These are phyloP conservation scores for Colletotrichum acutatum DNA, from an alignment of 2,329 filamentous ascomycete genomes.

Conservation along the genomic window DNA sequence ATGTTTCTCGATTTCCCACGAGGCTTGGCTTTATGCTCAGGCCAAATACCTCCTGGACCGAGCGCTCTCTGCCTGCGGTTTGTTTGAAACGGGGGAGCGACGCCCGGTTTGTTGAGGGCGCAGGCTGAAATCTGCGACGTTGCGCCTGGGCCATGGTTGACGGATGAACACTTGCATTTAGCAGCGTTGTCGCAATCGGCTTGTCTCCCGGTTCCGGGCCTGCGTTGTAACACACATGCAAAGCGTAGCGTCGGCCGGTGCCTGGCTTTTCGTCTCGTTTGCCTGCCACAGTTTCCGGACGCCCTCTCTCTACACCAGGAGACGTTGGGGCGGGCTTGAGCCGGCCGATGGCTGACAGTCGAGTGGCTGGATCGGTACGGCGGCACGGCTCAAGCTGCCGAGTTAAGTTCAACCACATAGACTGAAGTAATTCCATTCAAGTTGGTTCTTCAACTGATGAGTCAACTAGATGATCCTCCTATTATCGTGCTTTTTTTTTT, in stretches of 20 bases:
- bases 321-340: too few species aligned
- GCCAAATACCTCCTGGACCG: neutral
- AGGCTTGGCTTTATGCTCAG: slow-evolving; percentile 19
- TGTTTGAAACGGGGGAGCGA: slow-evolving; percentile 18
- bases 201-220: neutral
- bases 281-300: too few species aligned
- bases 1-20: slow-evolving; percentile 7
- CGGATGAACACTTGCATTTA: neutral
- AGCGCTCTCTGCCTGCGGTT: neutral
- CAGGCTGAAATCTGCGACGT: neutral
- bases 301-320: too few species aligned
- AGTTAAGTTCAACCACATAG: too few species aligned
- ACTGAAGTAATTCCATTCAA: too few species aligned
- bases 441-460: too few species aligned
- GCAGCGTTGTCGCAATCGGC: neutral
- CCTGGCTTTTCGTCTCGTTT: neutral
- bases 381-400: too few species aligned
- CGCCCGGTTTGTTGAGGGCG: slow-evolving; percentile 2
- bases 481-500: too few species aligned
- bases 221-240: neutral
- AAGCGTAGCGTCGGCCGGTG: neutral
- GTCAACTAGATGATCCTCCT: too few species aligned
- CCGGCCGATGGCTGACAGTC: too few species aligned
- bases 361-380: too few species aligned
- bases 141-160: neutral